Evolutionary conservation across 2,329 filamentous ascomycete species (phyloP).

Genomic region (Colletotrichum lini): DNA sequence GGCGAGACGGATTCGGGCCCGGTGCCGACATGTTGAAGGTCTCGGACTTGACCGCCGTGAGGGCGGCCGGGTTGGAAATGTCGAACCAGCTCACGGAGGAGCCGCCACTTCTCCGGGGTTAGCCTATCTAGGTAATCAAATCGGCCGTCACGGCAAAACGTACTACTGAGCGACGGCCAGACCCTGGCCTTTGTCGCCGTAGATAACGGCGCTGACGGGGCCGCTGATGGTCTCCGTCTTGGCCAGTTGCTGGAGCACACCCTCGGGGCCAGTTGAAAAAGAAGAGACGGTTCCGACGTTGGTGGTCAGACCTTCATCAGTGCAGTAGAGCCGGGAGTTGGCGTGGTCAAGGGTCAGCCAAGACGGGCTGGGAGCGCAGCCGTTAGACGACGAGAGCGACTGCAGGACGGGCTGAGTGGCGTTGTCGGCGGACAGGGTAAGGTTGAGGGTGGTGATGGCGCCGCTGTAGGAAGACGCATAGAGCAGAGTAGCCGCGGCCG

Average conservation of each 20-base stretch:
- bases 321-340: constrained; percentile 68
- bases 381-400: constrained; percentile 57
- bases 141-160: constrained; percentile 44
- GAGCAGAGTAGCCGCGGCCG: constrained; percentile 57
- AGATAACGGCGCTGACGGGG: constrained; percentile 61
- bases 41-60: constrained; percentile 55
- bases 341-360: constrained; percentile 72
- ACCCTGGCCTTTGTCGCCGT: constrained; percentile 57
- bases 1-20: constrained; percentile 60
- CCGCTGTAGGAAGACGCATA: constrained; percentile 66
- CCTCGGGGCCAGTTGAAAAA: constrained; percentile 55
- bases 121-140: not conserved
- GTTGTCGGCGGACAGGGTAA: constrained; percentile 50
- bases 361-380: constrained; percentile 68
- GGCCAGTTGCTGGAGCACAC: constrained; percentile 56
- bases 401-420: constrained; percentile 53
- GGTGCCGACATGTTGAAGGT: constrained; percentile 57
- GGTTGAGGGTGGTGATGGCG: constrained; percentile 62
- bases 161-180: constrained; percentile 63
- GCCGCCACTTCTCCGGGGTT: constrained; percentile 50
- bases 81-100: constrained; percentile 62
- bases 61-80: constrained; percentile 54
- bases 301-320: constrained; percentile 68
- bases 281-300: constrained; percentile 65
- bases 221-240: constrained; percentile 54